Percentiles rank a stretch among this genome's conserved stretches.
These are phyloP conservation scores for Dendryphion nanum DNA, from an alignment of 2,329 filamentous ascomycete genomes.

Conservation along the genomic window DNA sequence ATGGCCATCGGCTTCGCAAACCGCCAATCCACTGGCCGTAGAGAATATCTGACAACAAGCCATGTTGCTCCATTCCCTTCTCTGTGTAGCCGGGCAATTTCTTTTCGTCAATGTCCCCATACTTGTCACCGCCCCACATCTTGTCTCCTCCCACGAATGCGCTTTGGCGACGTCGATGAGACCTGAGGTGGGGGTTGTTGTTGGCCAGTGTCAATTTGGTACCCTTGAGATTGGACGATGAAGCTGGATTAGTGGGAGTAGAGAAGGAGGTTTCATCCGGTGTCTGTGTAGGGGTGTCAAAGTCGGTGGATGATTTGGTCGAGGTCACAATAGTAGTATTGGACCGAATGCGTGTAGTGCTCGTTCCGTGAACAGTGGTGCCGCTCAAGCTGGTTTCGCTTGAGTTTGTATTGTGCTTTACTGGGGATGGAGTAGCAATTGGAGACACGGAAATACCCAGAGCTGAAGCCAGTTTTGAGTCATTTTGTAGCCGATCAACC, in stretches of 20 bases:
- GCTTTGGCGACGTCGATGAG: constrained; percentile 59
- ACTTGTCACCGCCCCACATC: constrained; percentile 39
- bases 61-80: constrained; percentile 87
- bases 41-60: constrained; percentile 83
- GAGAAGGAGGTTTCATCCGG: constrained; percentile 19
- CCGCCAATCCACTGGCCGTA: constrained; percentile 90
- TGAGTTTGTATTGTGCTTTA: constrained; percentile 28
- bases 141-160: constrained; percentile 45
- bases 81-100: constrained; percentile 58
- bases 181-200: constrained; percentile 82
- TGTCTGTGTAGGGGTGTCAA: constrained; percentile 16
- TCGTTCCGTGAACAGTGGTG: constrained; percentile 33
- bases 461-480: constrained; percentile 60
- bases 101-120: constrained; percentile 40
- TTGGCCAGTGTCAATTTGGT: constrained; percentile 73
- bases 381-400: constrained; percentile 33
- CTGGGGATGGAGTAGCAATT: constrained; percentile 21
- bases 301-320: constrained; percentile 20
- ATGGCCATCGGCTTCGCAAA: constrained; percentile 55
- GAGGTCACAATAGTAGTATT: constrained; percentile 20
- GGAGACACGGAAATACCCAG: constrained; percentile 40
- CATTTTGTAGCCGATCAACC: constrained; percentile 69
- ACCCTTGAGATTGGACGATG: constrained; percentile 50
- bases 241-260: constrained; percentile 23
- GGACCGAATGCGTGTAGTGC: constrained; percentile 33